Evolutionary conservation across 306 rosid genomes (phyloP), one percentile per base, ranked within the genome.

Genomic region (Cucumis cinereus): DNA sequence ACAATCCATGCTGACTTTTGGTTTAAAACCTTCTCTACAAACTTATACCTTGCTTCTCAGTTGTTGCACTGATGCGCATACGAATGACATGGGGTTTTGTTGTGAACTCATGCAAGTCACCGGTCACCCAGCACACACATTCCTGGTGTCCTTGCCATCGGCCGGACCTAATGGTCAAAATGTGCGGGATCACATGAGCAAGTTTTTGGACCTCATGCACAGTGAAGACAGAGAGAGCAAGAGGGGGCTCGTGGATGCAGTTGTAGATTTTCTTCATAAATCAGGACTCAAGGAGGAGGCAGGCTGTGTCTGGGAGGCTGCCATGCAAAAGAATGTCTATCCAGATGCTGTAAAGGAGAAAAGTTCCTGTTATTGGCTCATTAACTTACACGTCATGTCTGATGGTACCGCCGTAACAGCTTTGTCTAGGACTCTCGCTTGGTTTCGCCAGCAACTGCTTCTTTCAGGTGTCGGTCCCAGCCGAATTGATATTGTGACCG

Each of bases 261-360:
- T 93, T 77, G 98, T 93, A 50, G 97, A 93, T 83, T 93, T 93
- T 81, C 96, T 93, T 83, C 94, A 93, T 83, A 93, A 93, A 81
- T 87, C 97, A 5, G 98, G 98, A 81, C 94, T 93, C 35, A 93
- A 93, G 85, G 98, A 93, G 81, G 98, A 93, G 86, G 98, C 98
- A 2, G 94, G 98, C 35, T 93, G 92, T 1, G 93, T 93, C 53
- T 93, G 97, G 98, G 98, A 93, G 84, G 98, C 87, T 64, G 97
- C 96, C 71, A 93, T 90, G 1, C 86, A 84, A 38, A 91, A 82
- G 82, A 93, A 91, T 63, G 94, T 93, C 23, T 93, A 93, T 47
- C 98, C 98, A 24, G 96, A 93, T 41, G 96, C 97, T 0, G 86
- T 93, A 47, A 91, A 76, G 82, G 92, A 91, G 90, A 90, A 91